phyloP scores from a whole-genome alignment of 192 early-diverging fungal species.

The Backusella luteola region DNA sequence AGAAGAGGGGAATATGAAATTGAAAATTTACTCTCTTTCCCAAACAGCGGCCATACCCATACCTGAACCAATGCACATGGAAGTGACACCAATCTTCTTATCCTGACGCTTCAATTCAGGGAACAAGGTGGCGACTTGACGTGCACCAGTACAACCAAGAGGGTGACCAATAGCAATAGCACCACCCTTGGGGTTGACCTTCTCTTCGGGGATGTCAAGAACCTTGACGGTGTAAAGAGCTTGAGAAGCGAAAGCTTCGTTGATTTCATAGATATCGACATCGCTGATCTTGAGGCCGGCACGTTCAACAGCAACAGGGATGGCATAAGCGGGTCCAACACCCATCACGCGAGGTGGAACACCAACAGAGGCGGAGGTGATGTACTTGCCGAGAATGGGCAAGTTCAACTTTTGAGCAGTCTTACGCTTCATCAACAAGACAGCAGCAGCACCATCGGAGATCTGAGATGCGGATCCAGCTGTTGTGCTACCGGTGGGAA shows the following conservation, averaged over 20 bases:
- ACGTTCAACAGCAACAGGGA: slow-evolving; percentile 83
- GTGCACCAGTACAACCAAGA: slow-evolving; percentile 82
- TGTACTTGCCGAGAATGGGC: slow-evolving; percentile 82
- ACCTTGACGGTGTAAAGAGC: slow-evolving; percentile 89
- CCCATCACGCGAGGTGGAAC: slow-evolving; percentile 94
- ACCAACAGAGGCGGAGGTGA: slow-evolving; percentile 83
- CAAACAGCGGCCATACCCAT: slow-evolving; percentile 92
- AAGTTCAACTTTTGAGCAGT: slow-evolving; percentile 83
- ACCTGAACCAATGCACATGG: slow-evolving; percentile 95
- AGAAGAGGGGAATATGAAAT: background rate
- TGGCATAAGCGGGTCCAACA: slow-evolving; percentile 93
- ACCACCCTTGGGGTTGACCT: slow-evolving; percentile 98
- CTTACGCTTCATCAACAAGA: slow-evolving; percentile 92
- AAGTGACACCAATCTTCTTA: slow-evolving; percentile 81
- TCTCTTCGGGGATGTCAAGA: slow-evolving; percentile 79
- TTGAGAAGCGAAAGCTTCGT: slow-evolving; percentile 99
- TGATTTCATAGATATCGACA: slow-evolving; percentile 90
- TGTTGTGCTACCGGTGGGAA: slow-evolving; percentile 78
- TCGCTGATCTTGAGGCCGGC: slow-evolving; percentile 74
- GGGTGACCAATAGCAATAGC: slow-evolving; percentile 98
- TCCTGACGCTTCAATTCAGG: slow-evolving; percentile 86
- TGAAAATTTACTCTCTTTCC: slow-evolving; percentile 57
- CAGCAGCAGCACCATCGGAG: slow-evolving; percentile 96
- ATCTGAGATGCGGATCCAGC: slow-evolving; percentile 98
- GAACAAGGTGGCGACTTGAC: slow-evolving; percentile 92